Evolutionary conservation across 768 basidiomycete species (phyloP).

Genomic region (Naganishia vaughanmartiniae): DNA sequence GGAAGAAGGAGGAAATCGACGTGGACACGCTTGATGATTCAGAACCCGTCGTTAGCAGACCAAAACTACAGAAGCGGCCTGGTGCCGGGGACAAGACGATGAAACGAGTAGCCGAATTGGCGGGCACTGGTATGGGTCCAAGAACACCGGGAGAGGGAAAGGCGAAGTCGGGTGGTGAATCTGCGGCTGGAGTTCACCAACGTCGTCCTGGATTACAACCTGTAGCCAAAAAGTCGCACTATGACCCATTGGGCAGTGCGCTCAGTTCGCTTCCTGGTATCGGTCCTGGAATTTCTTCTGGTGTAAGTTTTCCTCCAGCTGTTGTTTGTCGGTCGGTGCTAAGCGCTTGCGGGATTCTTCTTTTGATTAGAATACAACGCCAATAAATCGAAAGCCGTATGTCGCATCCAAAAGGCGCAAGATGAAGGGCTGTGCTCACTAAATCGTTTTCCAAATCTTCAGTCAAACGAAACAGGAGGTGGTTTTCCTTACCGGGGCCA

Average conservation of each 20-base stretch:
- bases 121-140: not conserved
- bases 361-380: constrained; percentile 1
- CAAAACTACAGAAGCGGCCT: constrained; percentile 7
- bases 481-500: not conserved
- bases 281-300: constrained; percentile 9
- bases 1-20: not conserved
- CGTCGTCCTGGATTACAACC: not conserved
- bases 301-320: not conserved
- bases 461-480: not conserved
- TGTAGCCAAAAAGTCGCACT: constrained; percentile 1
- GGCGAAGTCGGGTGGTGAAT: not conserved
- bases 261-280: constrained; percentile 12
- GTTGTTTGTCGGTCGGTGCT: not conserved
- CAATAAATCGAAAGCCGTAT: constrained; percentile 10
- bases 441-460: not conserved
- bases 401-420: not conserved
- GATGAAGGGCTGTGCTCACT: not conserved
- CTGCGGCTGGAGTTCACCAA: not conserved
- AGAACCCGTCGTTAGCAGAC: not conserved
- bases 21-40: not conserved
- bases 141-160: constrained; percentile 4
- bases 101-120: constrained; percentile 9
- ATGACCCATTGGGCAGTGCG: constrained; percentile 9
- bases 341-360: not conserved
- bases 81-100: not conserved